Base-by-base conservation (phyloP, 2,329 filamentous ascomycete species). In the Phialophora chinensis region DNA sequence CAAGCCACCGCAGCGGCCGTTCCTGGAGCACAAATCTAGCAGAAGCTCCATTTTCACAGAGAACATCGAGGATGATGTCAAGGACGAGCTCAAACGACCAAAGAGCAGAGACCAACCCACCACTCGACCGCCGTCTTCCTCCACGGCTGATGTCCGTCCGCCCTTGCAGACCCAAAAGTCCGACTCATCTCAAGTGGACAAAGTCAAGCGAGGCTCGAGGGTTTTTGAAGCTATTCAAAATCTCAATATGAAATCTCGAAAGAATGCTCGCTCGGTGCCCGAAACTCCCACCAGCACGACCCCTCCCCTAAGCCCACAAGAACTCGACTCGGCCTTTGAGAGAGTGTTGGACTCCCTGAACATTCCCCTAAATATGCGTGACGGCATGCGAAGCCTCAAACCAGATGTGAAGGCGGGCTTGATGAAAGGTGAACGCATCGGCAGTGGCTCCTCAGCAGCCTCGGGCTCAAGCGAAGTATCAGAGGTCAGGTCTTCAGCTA, bases 391-490 rank as follows among this genome's bases (percentile, higher is more conserved):
- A 54, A 93, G 89, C 64, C 82, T 99, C 67, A 92, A 91, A 69
- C 86, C 92, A 71, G 90, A 91, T 42, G 93, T 98, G 81, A 99
- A 99, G 80, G 91, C 93, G 76, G 93, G 98, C 75, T 96, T 99
- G 74, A 93, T 98, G 73, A 89, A 90, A 61, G 93, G 96, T 77
- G 91, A 97, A 76, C 92, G 91, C 83, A 87, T 87, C 6, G 90
- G 90, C 76, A 88, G 85, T 78, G 81, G 75, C 74, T 79, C 76
- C 75, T 81, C 79, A 71, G 81, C 69, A 79, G 77, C 71, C 83
- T 81, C 73, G 77, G 82, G 74, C 80, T 78, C 75, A 83, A 80
- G 71, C 74, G 77, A 63, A 71, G 42, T 47, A n/a, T 38, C 56
- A 0, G 76, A 72, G 75, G 81, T 76, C 72, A 76, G 61, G 74